Evolutionary conservation across 129 eudicot species (phyloP), one percentile per base, ranked within the genome.

Genomic region (Helianthus annuus): DNA sequence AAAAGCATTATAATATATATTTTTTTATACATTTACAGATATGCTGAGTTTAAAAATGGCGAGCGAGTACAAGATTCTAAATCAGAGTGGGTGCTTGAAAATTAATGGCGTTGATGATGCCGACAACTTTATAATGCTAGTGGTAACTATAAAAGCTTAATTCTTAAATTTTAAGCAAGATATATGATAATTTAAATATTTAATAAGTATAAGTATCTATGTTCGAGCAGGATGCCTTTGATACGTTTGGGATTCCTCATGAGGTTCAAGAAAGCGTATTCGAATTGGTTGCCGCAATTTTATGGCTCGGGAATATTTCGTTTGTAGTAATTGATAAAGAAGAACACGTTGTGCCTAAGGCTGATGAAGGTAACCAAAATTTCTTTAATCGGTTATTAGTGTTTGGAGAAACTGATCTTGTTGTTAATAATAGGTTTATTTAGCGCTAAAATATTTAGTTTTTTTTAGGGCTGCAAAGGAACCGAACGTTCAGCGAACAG

Each of bases 281-380:
- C 70, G 88, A 87, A 82, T 81, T 88, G 88, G 84, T 95, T 69
- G 86, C 96, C 56, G 97, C 97, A 15, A 86, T 95, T 22, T 80
- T 95, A 73, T 95, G 99, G 99, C 80, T 95, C 22, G 97, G 99
- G 66, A 95, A 95, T 85, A 86, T 95, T 74, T 72, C 90, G 13
- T 88, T 95, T 76, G 76, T 75, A 64, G 88, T 82, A 17, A 66
- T 62, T 77, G 88, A 85, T 73, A 81, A 79, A 70, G 97, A 86
- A 77, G 93, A 85, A 75, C 84, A 86, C 44, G 78, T 83, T 16
- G 84, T 86, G 53, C 85, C 89, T 72, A 80, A 81, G 70, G 82
- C 70, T 66, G 86, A 86, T 83, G 99, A 95, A 88, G 99, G 99
- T 91, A 68, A 24, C 27, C 40, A 10, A 10, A 58, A 24, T 24